Conservation (phyloP, 2,329 filamentous ascomycete species). For the Lomentospora prolificans region DNA sequence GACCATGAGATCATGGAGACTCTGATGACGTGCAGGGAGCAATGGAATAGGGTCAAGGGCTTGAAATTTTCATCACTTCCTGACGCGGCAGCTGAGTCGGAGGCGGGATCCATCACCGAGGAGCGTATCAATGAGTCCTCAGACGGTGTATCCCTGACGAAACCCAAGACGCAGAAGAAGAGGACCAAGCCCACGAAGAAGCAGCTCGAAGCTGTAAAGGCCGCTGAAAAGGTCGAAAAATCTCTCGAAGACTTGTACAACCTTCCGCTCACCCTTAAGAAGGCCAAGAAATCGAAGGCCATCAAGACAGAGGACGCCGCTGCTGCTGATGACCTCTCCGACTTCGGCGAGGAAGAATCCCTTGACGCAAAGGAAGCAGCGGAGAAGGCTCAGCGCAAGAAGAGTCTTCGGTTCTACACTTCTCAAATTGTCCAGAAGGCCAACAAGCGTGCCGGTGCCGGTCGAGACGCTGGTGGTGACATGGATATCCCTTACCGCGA, state of each 20-base stretch:
- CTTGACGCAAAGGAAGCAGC: constrained; percentile 70
- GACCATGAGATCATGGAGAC: constrained; percentile 88
- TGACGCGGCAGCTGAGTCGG: constrained; percentile 25
- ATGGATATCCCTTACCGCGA: constrained; percentile 81
- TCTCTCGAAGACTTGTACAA: constrained; percentile 60
- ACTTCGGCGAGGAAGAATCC: constrained; percentile 83
- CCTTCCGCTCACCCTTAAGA: constrained; percentile 36
- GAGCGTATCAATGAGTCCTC: constrained; percentile 15
- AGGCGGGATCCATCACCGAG: constrained; percentile 17
- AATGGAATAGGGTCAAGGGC: constrained; percentile 68
- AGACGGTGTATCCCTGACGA: constrained; percentile 18
- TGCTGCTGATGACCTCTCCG: constrained; percentile 54
- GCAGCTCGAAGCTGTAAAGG: constrained; percentile 28
- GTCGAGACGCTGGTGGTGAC: constrained; percentile 68
- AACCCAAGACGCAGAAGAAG: constrained; percentile 19
- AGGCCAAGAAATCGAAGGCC: constrained; percentile 34
- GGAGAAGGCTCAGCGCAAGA: constrained; percentile 83
- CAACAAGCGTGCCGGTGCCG: constrained; percentile 68
- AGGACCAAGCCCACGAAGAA: constrained; percentile 27
- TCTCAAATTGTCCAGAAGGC: constrained; percentile 94
- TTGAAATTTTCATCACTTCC: constrained; percentile 37
- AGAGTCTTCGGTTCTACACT: constrained; percentile 93
- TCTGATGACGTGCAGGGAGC: constrained; percentile 65
- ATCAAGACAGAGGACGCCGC: constrained; percentile 21
- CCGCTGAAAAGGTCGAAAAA: constrained; percentile 56